Conservation (phyloP, 495 filamentous ascomycete genomes). For the Annulohypoxylon nitens region DNA sequence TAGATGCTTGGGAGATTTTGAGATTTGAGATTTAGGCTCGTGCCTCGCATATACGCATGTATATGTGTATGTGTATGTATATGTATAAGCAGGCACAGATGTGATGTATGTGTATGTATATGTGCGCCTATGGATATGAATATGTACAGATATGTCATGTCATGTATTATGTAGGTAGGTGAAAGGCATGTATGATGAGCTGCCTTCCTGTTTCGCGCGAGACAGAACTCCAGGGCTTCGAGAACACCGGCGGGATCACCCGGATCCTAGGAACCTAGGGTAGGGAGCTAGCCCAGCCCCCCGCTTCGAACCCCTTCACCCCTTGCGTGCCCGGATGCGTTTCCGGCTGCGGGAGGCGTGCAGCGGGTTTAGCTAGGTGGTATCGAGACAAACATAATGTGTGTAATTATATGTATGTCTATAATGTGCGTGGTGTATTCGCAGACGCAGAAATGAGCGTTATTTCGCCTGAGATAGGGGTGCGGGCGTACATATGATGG, state of each 20-base stretch:
- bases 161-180: background rate
- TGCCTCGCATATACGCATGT: background rate
- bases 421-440: background rate
- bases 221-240: slow-evolving; percentile 30
- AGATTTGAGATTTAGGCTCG: background rate
- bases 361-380: slow-evolving; percentile 18
- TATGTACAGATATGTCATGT: too few relatives aligned
- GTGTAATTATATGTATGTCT: background rate
- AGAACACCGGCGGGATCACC: slow-evolving; percentile 24
- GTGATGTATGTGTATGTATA: too few relatives aligned
- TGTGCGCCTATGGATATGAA: too few relatives aligned
- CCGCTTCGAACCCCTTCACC: background rate
- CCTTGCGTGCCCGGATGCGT: slow-evolving; percentile 39
- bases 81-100: too few relatives aligned
- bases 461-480: background rate
- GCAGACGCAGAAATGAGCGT: background rate
- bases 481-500: background rate
- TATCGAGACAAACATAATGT: slow-evolving; percentile 33
- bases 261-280: background rate
- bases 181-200: background rate
- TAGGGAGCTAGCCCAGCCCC: background rate
- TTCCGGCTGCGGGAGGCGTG: slow-evolving; percentile 40
- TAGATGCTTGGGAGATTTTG: background rate
- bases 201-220: slow-evolving; percentile 38
- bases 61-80: too few relatives aligned